Evolutionary conservation across 768 basidiomycete species (phyloP), one percentile per base, ranked within the genome.

Genomic region (Trametes villosa): DNA sequence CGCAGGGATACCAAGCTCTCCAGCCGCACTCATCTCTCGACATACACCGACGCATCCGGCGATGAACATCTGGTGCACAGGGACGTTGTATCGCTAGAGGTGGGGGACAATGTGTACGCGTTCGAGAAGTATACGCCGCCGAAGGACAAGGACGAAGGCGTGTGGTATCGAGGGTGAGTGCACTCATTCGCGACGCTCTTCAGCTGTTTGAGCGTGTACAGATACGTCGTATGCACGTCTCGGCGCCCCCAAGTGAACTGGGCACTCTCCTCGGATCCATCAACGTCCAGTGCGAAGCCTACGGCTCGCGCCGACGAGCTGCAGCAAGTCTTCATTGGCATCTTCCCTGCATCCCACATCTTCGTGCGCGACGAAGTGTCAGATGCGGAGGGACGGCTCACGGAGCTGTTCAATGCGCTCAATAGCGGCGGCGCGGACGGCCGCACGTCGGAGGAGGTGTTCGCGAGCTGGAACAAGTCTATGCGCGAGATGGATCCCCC

Each of bases 61-160:
- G 88, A 87, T 53, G 89, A 89, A 41, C 80, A 86, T 36, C 78
- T 82, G 40, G 80, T 84, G 0, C 82, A 88, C 76, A 81, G 85
- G 54, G 91, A 92, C 63, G 87, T 92, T 24, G 92, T 94, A 33
- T 83, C 88, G 7, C 83, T 98, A 57, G 95, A 97, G 67, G 90
- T 98, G 29, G 96, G 96, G 47, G 96, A 97, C 74, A 96, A 98
- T 71, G 87, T 98, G 33, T 98, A 98, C 75, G 94, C 95, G 18
- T 98, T 98, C 69, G 96, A 98, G 77, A 88, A 88, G 71, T 96
- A 94, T 73, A 87, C 81, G 0, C 88, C 89, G 12, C 79, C 79
- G 51, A 81, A 78, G 58, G 91, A 88, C 69, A 91, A 92, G 53
- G 85, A 84, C 13, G 90, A 91, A 56, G 88, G 88, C 20, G 74